Evolutionary conservation across 176 grass and related monocot species (phyloP).

Genomic region (Avena sativa): DNA sequence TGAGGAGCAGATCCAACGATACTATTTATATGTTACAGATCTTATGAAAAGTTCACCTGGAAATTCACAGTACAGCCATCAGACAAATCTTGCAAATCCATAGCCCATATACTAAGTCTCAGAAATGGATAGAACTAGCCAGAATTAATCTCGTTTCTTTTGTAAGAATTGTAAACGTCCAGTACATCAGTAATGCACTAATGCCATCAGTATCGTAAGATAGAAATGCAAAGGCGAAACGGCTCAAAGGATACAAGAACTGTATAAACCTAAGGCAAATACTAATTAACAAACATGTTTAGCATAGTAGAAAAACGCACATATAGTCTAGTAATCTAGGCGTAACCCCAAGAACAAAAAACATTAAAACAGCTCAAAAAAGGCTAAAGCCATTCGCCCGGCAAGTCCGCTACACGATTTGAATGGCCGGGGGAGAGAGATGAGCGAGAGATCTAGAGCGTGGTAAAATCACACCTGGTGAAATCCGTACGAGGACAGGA

Average conservation of each 20-base stretch:
- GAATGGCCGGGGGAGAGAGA: neutral
- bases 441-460: neutral
- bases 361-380: neutral
- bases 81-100: neutral
- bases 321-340: neutral
- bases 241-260: no score
- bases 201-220: neutral
- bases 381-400: neutral
- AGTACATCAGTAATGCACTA: no score
- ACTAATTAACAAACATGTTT: neutral
- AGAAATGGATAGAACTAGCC: no score
- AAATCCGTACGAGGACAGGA: neutral
- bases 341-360: neutral
- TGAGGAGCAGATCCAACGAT: neutral
- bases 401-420: neutral
- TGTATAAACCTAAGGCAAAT: neutral
- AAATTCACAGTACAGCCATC: neutral
- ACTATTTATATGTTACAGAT: neutral
- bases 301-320: neutral
- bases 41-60: neutral
- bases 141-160: neutral
- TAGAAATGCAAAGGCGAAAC: neutral
- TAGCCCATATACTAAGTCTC: neutral
- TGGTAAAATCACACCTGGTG: neutral
- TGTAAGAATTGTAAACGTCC: no score